Evolutionary conservation across 352 stramenopile species (phyloP), one percentile per base, ranked within the genome.

Genomic region (Thalassiosira hispida): DNA sequence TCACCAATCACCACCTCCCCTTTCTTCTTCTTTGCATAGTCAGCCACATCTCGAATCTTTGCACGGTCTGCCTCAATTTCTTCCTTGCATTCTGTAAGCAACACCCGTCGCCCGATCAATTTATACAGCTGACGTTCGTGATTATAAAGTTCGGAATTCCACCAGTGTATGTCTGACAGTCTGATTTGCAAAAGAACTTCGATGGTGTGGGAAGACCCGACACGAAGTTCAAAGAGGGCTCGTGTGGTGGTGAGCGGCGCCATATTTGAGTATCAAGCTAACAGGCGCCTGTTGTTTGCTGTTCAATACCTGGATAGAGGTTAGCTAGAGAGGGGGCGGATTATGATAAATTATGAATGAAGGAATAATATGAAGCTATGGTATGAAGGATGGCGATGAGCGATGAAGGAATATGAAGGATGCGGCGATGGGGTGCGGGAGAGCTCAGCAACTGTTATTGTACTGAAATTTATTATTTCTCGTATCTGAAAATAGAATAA

Each of bases 121-220:
- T 80, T 85, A 52, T 78, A 66, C 23, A 85, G 60, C 67, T 85
- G 64, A 38, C 64, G 47, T 49, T 85, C 71, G 53, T 85, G 63
- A 18, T 62, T 20, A 22, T 20, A 20, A 7, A 79, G 20, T 29
- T 79, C 38, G 12, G 62, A 49, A 51, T 84, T 79, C 76, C 76
- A 84, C 76, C 76, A 84, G 1, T 31, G 1, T 47, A 84, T 55
- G 55, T 84, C 76, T 31, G 23, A 29, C 27, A 57, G 60, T 11
- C 68, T 62, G 23, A 84, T 77, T 60, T 84, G 76, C 1, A 84
- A 29, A 23, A 84, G 61, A n/a, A 79, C 63, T 70, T 84, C 76
- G 18, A 84, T 67, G 33, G 76, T 84, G 49, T 79, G 76, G 31
- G 40, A 59, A 25, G 62, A 75, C 55, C 76, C 76, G 22, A 84